Evolutionary conservation across 1,284 basidiomycete genomes (phyloP).

Genomic region (Sutorius eximius): DNA sequence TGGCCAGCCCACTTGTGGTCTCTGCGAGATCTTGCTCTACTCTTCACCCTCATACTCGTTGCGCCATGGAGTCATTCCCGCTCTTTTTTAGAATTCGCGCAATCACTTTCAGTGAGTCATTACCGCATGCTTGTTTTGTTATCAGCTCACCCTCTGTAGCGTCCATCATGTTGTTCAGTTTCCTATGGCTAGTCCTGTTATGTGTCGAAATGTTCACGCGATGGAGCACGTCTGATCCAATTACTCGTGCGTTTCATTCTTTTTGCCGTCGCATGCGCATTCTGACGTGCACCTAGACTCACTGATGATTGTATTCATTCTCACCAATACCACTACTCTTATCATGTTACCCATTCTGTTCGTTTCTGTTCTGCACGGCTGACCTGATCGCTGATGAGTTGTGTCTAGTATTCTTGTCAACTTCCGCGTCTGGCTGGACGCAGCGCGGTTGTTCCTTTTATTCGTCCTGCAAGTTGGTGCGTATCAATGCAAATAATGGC

Average conservation of each 20-base stretch:
- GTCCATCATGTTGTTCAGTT: slow-evolving; percentile 39
- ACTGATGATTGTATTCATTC: slow-evolving; percentile 46
- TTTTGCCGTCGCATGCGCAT: neutral
- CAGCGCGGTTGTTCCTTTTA: slow-evolving; percentile 50
- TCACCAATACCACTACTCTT: slow-evolving; percentile 48
- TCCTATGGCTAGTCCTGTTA: slow-evolving; percentile 45
- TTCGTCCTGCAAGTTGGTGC: slow-evolving; percentile 51
- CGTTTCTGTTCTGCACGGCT: slow-evolving; percentile 22
- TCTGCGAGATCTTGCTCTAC: slow-evolving; percentile 22
- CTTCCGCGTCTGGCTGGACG: slow-evolving; percentile 60
- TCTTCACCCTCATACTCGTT: neutral
- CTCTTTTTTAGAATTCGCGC: slow-evolving; percentile 43
- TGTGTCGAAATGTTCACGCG: slow-evolving; percentile 41
- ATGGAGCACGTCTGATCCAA: slow-evolving; percentile 40
- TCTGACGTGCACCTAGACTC: slow-evolving; percentile 32
- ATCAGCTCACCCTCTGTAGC: slow-evolving; percentile 28
- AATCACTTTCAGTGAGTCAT: slow-evolving; percentile 42
- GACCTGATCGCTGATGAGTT: slow-evolving; percentile 1
- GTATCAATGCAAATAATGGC: slow-evolving; percentile 10
- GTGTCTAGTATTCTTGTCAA: slow-evolving; percentile 47
- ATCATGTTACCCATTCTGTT: slow-evolving; percentile 55
- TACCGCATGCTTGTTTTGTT: neutral
- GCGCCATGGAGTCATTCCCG: slow-evolving; percentile 38
- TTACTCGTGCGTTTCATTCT: slow-evolving; percentile 39
- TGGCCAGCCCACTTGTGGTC: slow-evolving; percentile 17